phyloP scores from a whole-genome alignment of 371 early-diverging fungal species.

The Cokeromyces recurvatus region DNA sequence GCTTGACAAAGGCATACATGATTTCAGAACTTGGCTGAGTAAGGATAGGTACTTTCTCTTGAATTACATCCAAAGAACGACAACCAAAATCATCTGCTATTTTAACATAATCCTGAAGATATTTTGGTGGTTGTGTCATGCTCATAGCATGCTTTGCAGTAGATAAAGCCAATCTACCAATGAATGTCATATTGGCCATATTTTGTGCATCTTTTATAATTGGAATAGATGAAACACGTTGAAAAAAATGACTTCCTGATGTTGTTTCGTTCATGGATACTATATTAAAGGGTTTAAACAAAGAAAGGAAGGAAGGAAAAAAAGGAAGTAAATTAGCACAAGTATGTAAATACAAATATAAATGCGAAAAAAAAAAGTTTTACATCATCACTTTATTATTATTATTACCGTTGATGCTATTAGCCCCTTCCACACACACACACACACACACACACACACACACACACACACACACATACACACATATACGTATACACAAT shows the following conservation, averaged over 20 bases:
- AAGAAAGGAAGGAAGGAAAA: not conserved
- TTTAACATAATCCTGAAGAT: conserved; percentile 51
- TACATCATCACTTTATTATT: no score
- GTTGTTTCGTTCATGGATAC: not conserved
- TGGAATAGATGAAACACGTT: conserved; percentile 59
- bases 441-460: no score
- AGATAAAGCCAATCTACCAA: conserved; percentile 45
- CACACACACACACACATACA: no score
- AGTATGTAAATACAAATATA: not conserved
- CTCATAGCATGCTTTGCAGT: conserved; percentile 21
- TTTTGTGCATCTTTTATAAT: conserved; percentile 54
- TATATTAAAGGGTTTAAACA: not conserved
- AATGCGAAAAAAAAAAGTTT: no score
- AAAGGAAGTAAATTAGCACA: not conserved
- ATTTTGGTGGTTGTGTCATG: conserved; percentile 36
- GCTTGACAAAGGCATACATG: conserved; percentile 43
- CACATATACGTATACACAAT: no score
- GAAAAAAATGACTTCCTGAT: conserved; percentile 26
- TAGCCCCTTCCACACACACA: no score
- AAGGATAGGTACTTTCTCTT: conserved; percentile 60
- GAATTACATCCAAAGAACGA: conserved; percentile 60
- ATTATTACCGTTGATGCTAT: no score
- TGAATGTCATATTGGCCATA: conserved; percentile 49
- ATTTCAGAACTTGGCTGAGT: conserved; percentile 57
- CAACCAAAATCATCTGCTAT: conserved; percentile 62